Conservation (phyloP, 352 stramenopile genomes). For the Globisporangium perplexum region DNA sequence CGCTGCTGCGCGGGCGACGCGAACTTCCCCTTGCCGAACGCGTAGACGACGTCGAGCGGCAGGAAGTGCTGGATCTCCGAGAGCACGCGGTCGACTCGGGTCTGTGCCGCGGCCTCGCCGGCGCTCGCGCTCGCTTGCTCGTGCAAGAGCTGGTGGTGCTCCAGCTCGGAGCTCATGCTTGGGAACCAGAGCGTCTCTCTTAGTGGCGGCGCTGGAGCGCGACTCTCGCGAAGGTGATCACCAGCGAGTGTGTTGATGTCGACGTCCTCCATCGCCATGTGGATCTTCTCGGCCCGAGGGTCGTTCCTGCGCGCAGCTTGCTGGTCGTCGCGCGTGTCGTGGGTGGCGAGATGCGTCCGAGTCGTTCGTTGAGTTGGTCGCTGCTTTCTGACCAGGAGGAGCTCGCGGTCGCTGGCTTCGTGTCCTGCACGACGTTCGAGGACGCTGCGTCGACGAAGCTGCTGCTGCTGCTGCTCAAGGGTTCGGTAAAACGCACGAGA, state of each 20-base stretch:
- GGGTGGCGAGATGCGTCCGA: neutral
- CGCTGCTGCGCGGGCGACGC: constrained; percentile 58
- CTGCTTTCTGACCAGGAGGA: neutral
- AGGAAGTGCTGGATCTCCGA: constrained; percentile 50
- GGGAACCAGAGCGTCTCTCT: neutral
- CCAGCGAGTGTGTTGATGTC: constrained; percentile 2
- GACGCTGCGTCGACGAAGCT: neutral
- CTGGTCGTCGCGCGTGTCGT: neutral
- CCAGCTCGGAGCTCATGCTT: constrained; percentile 1
- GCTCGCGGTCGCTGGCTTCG: neutral
- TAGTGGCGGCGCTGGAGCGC: neutral
- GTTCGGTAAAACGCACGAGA: constrained; percentile 27
- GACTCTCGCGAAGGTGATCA: neutral
- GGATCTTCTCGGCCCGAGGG: constrained; percentile 19
- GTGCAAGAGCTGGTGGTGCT: constrained; percentile 3
- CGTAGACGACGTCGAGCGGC: constrained; percentile 63
- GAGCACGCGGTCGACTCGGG: constrained; percentile 35
- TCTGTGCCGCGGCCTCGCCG: constrained; percentile 20
- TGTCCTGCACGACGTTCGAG: neutral
- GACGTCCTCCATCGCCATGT: constrained; percentile 30
- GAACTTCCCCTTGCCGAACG: constrained; percentile 47
- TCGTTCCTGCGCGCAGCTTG: constrained; percentile 1
- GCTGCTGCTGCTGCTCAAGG: constrained; percentile 17
- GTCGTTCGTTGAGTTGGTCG: neutral
- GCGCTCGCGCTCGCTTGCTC: constrained; percentile 8